Conservation (phyloP, 2,329 filamentous ascomycete species). For the Aspergillus sp. region DNA sequence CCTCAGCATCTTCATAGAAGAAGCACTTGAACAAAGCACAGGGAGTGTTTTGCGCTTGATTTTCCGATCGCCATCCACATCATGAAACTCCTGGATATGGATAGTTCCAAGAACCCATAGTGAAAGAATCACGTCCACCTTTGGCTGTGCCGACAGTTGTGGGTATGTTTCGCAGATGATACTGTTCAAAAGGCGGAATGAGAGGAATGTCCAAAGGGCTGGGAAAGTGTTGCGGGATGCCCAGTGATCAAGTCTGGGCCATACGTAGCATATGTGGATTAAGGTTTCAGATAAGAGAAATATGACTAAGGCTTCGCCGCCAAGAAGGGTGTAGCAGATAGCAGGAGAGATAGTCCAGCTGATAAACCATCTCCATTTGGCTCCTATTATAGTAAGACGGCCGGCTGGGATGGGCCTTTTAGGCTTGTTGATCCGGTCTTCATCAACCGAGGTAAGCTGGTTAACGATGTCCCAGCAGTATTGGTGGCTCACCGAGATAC, state of each 20-base stretch:
- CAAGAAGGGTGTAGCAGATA: neutral
- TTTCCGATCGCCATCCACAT: conserved; percentile 12
- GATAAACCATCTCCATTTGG: neutral
- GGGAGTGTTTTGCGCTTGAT: conserved; percentile 8
- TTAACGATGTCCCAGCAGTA: conserved; percentile 11
- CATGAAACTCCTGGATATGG: conserved; percentile 18
- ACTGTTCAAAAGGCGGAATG: conserved; percentile 10
- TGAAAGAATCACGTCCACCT: neutral
- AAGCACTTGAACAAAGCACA: neutral
- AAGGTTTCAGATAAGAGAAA: conserved; percentile 7
- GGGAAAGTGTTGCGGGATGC: conserved; percentile 13
- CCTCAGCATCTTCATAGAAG: neutral
- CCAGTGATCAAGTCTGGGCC: conserved; percentile 11
- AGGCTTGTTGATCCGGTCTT: conserved; percentile 7
- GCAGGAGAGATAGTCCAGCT: neutral
- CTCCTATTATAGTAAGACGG: neutral
- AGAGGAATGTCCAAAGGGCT: conserved; percentile 7
- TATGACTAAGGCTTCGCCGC: neutral
- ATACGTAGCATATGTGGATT: conserved; percentile 12
- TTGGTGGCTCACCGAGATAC: neutral
- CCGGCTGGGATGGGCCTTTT: conserved; percentile 6
- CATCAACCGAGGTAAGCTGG: conserved; percentile 2
- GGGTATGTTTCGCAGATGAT: conserved; percentile 3
- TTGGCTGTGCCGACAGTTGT: neutral
- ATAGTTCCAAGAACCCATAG: conserved; percentile 8